These are phyloP conservation scores for Kazachstania sp. DNA, from an alignment of 1,139 yeast genomes.

Conservation along the genomic window DNA sequence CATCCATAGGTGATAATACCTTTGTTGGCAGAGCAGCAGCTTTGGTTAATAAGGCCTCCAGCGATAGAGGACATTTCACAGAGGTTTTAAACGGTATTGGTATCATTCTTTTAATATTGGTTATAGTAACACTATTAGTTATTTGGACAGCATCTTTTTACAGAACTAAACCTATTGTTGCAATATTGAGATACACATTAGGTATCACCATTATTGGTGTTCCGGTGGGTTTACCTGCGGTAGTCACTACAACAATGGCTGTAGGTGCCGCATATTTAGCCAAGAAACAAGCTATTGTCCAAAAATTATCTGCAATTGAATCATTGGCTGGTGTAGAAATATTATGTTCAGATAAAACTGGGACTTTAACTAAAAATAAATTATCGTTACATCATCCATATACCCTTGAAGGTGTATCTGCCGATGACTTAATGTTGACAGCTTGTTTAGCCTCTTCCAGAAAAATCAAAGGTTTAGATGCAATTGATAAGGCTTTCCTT, in stretches of 20 bases:
- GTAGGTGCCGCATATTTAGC: constrained; percentile 99
- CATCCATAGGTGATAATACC: constrained; percentile 91
- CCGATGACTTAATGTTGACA: constrained; percentile 94
- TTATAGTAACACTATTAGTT: constrained; percentile 74
- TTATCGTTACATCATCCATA: constrained; percentile 94
- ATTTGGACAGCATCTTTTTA: constrained; percentile 95
- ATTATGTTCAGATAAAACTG: constrained; percentile 98
- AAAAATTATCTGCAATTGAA: constrained; percentile 96
- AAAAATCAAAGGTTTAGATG: constrained; percentile 98
- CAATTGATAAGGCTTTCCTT: constrained; percentile 94
- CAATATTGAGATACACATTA: constrained; percentile 86
- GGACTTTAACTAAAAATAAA: constrained; percentile 98
- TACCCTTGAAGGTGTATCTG: constrained; percentile 98
- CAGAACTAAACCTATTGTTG: constrained; percentile 81
- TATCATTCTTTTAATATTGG: constrained; percentile 81
- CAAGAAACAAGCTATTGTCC: constrained; percentile 96
- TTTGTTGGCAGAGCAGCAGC: constrained; percentile 97
- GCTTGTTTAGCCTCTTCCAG: constrained; percentile 98
- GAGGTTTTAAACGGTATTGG: constrained; percentile 98
- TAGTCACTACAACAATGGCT: constrained; percentile 98
- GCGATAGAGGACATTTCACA: constrained; percentile 93
- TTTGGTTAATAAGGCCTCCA: constrained; percentile 89
- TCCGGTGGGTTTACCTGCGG: constrained; percentile 99
- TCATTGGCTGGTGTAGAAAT: constrained; percentile 99
- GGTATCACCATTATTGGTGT: constrained; percentile 99